phyloP scores from a whole-genome alignment of 805 yeast species.

The Zygosaccharomyces lentus region DNA sequence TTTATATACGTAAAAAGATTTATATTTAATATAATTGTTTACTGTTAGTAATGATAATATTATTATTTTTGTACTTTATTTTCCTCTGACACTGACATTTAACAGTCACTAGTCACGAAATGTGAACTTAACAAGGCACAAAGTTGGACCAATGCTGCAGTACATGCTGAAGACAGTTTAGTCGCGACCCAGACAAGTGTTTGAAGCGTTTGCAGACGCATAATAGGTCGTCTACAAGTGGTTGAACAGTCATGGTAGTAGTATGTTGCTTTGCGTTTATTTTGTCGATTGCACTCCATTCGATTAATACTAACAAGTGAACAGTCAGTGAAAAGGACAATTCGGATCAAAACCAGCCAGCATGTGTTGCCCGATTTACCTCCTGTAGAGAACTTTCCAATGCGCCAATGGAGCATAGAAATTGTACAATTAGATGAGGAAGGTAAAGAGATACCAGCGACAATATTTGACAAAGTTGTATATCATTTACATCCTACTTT shows the following conservation, averaged over 20 bases:
- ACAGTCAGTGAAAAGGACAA: conserved; percentile 68
- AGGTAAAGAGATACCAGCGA: conserved; percentile 83
- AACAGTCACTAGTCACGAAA: not conserved
- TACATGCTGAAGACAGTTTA: not conserved
- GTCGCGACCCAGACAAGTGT: not conserved
- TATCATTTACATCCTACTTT: conserved; percentile 95
- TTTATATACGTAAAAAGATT: not conserved
- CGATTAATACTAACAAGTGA: conserved; percentile 10
- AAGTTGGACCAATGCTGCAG: not conserved
- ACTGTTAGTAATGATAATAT: not conserved
- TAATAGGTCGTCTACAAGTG: not conserved
- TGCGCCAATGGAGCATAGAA: conserved; percentile 89
- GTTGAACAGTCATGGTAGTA: conserved; percentile 19
- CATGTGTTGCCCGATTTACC: conserved; percentile 75
- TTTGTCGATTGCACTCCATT: not conserved
- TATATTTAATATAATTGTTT: not conserved
- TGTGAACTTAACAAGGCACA: not conserved
- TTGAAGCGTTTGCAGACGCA: not conserved
- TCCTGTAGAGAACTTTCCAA: conserved; percentile 86
- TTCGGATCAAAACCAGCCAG: conserved; percentile 83
- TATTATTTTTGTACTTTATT: not conserved
- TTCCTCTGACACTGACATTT: conserved; percentile 1
- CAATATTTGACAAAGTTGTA: conserved; percentile 84
- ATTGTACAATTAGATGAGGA: conserved; percentile 68
- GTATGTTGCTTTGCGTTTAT: conserved; percentile 17